A percentile compares a stretch with the other conserved stretches of the same genome.
phyloP scores from a whole-genome alignment of 441 rosid genomes.

The Breynia disticha region DNA sequence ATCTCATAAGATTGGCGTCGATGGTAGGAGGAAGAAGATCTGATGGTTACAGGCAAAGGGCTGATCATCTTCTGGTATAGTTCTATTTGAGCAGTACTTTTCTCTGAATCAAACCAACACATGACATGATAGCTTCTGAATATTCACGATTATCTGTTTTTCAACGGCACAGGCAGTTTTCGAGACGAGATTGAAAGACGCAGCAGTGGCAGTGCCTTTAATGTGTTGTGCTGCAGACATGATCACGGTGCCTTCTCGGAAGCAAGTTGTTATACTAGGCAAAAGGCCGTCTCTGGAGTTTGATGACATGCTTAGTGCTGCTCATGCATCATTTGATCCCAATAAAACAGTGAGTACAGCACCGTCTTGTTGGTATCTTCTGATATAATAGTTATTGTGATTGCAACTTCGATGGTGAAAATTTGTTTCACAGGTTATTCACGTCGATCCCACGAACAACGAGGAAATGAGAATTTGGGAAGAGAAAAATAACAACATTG shows the following conservation, averaged over 20 bases:
- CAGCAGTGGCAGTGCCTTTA: conserved; percentile 81
- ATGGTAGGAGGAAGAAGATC: conserved; percentile 48
- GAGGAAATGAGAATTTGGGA: conserved; percentile 80
- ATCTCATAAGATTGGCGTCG: conserved; percentile 74
- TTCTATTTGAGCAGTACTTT: neutral
- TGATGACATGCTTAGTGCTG: conserved; percentile 61
- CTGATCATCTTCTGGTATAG: conserved; percentile 69
- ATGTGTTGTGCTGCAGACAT: conserved; percentile 89
- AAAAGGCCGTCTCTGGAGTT: conserved; percentile 39
- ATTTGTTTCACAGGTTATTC: conserved; percentile 51
- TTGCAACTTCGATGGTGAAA: neutral
- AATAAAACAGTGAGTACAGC: conserved; percentile 51
- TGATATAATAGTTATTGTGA: neutral
- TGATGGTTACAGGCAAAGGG: conserved; percentile 44
- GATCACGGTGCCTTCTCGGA: conserved; percentile 45
- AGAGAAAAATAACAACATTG: conserved; percentile 43
- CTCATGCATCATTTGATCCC: conserved; percentile 63
- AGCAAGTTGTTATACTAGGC: conserved; percentile 69
- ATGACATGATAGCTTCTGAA: too few species aligned
- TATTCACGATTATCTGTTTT: neutral
- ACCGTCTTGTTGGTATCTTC: neutral
- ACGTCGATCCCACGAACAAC: conserved; percentile 46
- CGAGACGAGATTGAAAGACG: conserved; percentile 57
- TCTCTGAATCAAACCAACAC: neutral
- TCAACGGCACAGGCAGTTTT: conserved; percentile 52